These are phyloP conservation scores for Immersiporthe knoxdaviesiana DNA, from an alignment of 2,329 filamentous ascomycete species.

Conservation along the genomic window DNA sequence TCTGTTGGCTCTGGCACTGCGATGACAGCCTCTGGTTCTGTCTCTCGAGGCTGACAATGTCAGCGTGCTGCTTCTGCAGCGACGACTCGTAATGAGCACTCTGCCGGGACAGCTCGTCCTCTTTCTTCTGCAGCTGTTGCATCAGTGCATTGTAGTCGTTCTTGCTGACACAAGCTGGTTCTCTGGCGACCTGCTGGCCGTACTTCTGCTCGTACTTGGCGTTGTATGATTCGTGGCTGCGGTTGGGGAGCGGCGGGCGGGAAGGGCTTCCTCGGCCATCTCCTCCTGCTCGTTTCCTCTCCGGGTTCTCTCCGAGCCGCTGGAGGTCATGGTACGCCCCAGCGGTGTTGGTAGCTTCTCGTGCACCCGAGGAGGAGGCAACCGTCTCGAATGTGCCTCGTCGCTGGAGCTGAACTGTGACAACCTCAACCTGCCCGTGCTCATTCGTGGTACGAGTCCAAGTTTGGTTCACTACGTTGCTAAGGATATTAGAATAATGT, in stretches of 20 bases:
- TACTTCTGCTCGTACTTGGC: background rate
- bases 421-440: background rate
- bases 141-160: background rate
- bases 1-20: background rate
- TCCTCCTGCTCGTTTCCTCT: background rate
- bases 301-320: background rate
- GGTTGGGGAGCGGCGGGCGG: background rate
- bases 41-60: background rate
- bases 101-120: background rate
- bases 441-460: background rate
- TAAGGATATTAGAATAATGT: too few species aligned
- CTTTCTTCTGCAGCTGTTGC: background rate
- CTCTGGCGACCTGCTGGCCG: constrained; percentile 1
- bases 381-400: background rate
- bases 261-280: constrained; percentile 1
- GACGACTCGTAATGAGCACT: background rate
- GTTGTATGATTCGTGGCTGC: constrained; percentile 3
- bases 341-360: background rate
- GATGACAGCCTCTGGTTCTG: background rate
- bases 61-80: background rate
- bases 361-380: background rate
- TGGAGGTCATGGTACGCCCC: background rate
- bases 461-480: background rate
- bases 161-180: background rate
- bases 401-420: background rate